phyloP scores from a whole-genome alignment of 75 land plant species.

The Adiantum capillusveneris region DNA sequence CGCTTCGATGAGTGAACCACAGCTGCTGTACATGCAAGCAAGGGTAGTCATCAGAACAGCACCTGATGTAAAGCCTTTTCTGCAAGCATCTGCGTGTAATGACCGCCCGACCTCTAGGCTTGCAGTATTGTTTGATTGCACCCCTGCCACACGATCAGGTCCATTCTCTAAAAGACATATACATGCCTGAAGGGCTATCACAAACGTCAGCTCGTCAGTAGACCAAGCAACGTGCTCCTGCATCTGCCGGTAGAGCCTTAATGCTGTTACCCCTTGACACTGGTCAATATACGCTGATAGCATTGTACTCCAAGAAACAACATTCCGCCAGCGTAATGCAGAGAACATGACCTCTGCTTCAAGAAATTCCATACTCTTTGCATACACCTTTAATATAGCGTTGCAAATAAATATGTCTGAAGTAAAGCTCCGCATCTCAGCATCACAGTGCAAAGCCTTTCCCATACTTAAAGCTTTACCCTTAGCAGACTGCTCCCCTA shows the following conservation, averaged over 20 bases:
- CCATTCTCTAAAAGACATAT: background rate
- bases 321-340: constrained; percentile 1
- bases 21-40: constrained; percentile 12
- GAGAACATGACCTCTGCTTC: constrained; percentile 11
- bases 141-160: background rate
- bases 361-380: constrained; percentile 5
- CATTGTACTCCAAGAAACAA: constrained; percentile 14
- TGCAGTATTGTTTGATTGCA: background rate
- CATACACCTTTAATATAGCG: constrained; percentile 12
- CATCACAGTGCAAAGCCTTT: constrained; percentile 11
- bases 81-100: constrained; percentile 16
- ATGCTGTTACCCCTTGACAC: background rate
- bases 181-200: constrained; percentile 13
- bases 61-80: constrained; percentile 16
- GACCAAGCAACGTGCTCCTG: constrained; percentile 1
- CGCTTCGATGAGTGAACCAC: constrained; percentile 11
- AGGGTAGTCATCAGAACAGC: background rate
- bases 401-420: constrained; percentile 13
- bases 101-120: constrained; percentile 8
- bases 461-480: constrained; percentile 4
- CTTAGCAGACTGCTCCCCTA: background rate
- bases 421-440: constrained; percentile 2
- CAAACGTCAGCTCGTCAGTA: constrained; percentile 6
- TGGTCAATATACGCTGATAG: constrained; percentile 7
- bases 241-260: constrained; percentile 12